phyloP scores from a whole-genome alignment of 2,329 filamentous ascomycete genomes.

The Xylariaceae sp. region DNA sequence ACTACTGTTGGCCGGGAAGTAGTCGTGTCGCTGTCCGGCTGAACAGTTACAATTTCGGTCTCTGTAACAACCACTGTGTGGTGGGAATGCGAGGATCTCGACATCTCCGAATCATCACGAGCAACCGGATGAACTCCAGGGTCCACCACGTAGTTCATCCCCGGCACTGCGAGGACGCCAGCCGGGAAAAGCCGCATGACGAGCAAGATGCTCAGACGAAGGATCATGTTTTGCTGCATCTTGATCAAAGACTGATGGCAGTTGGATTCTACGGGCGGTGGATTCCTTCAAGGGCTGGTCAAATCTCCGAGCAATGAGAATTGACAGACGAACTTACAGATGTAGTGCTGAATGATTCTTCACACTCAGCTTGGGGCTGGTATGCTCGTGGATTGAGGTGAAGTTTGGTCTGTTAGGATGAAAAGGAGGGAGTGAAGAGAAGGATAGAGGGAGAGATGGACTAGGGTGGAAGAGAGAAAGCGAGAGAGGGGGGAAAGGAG shows the following conservation, averaged over 20 bases:
- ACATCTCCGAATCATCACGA: background rate
- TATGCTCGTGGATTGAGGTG: background rate
- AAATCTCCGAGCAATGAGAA: background rate
- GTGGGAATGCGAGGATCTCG: background rate
- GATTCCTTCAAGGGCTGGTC: background rate
- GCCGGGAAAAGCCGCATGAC: background rate
- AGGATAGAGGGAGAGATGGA: background rate
- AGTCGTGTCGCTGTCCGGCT: background rate
- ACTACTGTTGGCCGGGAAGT: background rate
- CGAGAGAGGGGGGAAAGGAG: too few species aligned
- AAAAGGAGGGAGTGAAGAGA: background rate
- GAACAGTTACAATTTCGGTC: background rate
- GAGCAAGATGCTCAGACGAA: conserved; percentile 6
- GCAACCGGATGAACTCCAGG: background rate
- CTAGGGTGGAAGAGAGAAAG: background rate
- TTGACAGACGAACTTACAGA: background rate
- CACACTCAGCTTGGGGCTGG: background rate
- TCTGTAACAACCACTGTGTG: background rate
- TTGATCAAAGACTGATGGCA: background rate
- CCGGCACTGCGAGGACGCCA: conserved; percentile 5
- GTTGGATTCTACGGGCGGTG: background rate
- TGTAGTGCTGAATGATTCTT: too few species aligned
- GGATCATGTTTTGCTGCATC: conserved; percentile 7
- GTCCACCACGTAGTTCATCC: background rate
- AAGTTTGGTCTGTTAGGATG: background rate